phyloP scores from a whole-genome alignment of 768 basidiomycete species.

The Polyporus arcularius region DNA sequence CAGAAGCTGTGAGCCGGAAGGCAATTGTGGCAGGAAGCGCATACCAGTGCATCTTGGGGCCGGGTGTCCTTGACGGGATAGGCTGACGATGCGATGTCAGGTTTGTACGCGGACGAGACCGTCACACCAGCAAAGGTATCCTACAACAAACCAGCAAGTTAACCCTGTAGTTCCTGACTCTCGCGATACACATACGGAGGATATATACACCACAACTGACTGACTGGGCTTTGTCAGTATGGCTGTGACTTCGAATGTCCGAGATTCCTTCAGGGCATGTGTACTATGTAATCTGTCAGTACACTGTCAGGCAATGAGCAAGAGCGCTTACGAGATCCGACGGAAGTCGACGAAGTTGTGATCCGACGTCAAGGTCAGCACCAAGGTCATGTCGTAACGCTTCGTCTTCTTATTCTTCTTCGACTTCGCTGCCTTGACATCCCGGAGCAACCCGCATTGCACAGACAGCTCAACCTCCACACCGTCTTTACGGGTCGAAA shows the following conservation, averaged over 20 bases:
- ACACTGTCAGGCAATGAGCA: background rate
- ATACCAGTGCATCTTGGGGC: slow-evolving; percentile 61
- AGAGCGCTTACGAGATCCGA: slow-evolving; percentile 62
- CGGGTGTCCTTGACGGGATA: slow-evolving; percentile 75
- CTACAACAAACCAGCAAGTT: slow-evolving; percentile 38
- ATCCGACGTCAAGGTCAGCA: slow-evolving; percentile 80
- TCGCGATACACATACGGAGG: slow-evolving; percentile 49
- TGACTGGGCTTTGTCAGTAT: slow-evolving; percentile 78
- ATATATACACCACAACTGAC: slow-evolving; percentile 55
- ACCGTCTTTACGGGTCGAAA: slow-evolving; percentile 44
- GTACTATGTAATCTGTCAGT: slow-evolving; percentile 48
- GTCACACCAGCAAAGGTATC: slow-evolving; percentile 75
- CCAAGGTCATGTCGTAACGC: slow-evolving; percentile 61
- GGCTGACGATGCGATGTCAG: slow-evolving; percentile 49
- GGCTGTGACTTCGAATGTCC: slow-evolving; percentile 60
- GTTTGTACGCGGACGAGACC: slow-evolving; percentile 55
- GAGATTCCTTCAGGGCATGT: slow-evolving; percentile 58
- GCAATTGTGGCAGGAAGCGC: slow-evolving; percentile 5
- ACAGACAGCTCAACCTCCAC: slow-evolving; percentile 60
- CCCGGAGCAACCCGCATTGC: slow-evolving; percentile 53
- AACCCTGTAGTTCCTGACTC: background rate
- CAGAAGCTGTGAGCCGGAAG: background rate
- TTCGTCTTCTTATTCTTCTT: slow-evolving; percentile 49
- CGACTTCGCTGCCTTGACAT: slow-evolving; percentile 22
- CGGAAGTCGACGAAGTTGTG: slow-evolving; percentile 77